Evolutionary conservation across 306 rosid genomes (phyloP), one percentile per base, ranked within the genome.

Genomic region (Lathyrus oleraceus): DNA sequence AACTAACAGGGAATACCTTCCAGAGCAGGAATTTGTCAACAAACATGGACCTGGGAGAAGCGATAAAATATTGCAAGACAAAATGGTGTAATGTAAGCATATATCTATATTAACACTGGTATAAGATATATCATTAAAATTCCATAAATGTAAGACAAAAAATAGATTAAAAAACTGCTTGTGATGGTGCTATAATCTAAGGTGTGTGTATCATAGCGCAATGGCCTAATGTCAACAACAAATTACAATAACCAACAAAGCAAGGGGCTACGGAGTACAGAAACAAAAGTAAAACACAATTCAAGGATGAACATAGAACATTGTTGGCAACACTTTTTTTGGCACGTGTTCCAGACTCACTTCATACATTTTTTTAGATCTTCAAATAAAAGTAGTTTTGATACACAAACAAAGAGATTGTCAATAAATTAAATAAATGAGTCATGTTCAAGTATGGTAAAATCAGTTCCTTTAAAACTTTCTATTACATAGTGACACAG

Each of bases 1-100:
- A 88, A 77, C 85, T 61, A 69, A 94, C 5, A 45, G 98, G 98
- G 75, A 94, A 94, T 72, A 91, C 93, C 82, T 90, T 94, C 96
- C 98, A 85, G 73, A 88, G 81, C 73, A 94, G 80, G 81, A 94
- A 90, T 60, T 83, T 90, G 70, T 94, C 98, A 71, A 86, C 82
- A 67, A 94, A 83, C 82, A 90, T 80, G 70, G 95, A 84, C 91
- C 98, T 90, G 74, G 45, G 65, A 79, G 85, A 39, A 69, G 76
- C 48, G 52, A 47, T 2, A 73, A 67, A 69, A 70, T 63, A 52
- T 23, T 32, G 72, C 39, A 62, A 72, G 63, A 16, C 14, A 30
- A 15, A 27, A 13, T 28, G 12, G 43, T 71, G 53, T 51, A 73
- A 52, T 66, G 53, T 51, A 73, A 52, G 23, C 58, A 76, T 43